phyloP scores from a whole-genome alignment of 129 eudicot species.

The Escallonia rubra region DNA sequence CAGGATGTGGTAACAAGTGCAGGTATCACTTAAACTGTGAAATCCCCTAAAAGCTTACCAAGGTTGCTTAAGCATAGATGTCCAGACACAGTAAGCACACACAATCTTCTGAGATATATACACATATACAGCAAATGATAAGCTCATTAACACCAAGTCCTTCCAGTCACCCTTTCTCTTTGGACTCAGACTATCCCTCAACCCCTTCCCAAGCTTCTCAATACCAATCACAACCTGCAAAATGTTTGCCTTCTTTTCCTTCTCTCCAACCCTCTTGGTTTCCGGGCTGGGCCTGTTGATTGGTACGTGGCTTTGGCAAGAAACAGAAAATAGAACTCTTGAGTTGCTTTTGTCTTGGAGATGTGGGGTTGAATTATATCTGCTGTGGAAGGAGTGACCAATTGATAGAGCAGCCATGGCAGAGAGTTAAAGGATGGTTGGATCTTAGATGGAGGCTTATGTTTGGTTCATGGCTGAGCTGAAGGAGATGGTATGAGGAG shows the following conservation, averaged over 20 bases:
- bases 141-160: constrained; percentile 82
- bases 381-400: constrained; percentile 26
- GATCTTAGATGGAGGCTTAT: constrained; percentile 1
- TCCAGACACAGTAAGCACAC: constrained; percentile 94
- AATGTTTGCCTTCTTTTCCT: constrained; percentile 22
- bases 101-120: constrained; percentile 93
- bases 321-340: constrained; percentile 14
- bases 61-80: constrained; percentile 38
- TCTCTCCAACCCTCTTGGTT: constrained; percentile 15
- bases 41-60: constrained; percentile 23
- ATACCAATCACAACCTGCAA: constrained; percentile 24
- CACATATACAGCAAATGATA: constrained; percentile 94
- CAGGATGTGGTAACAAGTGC: too few relatives aligned
- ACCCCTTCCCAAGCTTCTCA: constrained; percentile 37
- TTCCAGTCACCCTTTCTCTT: constrained; percentile 95
- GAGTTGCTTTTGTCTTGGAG: constrained; percentile 23
- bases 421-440: constrained; percentile 2
- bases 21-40: too few relatives aligned
- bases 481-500: too few relatives aligned
- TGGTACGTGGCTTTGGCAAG: constrained; percentile 28
- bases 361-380: constrained; percentile 16
- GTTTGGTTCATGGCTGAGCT: too few relatives aligned
- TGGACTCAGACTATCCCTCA: constrained; percentile 71
- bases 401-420: constrained; percentile 50
- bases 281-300: constrained; percentile 14